A percentile compares a stretch with the other conserved stretches of the same genome.
phyloP scores from a whole-genome alignment of 352 stramenopile genomes.

The Ochromonadaceae sp. region DNA sequence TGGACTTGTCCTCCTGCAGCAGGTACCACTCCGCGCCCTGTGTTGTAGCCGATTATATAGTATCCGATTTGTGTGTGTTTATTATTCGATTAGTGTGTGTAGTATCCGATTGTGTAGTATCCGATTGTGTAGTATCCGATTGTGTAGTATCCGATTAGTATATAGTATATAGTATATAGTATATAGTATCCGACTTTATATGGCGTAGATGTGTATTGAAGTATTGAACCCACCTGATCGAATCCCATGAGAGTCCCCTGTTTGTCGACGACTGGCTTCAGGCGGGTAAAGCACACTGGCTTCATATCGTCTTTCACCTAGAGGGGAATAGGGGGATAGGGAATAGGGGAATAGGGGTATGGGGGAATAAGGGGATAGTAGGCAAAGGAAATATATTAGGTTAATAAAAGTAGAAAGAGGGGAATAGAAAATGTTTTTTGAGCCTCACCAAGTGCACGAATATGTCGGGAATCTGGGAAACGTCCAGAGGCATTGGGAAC shows the following conservation, averaged over 20 bases:
- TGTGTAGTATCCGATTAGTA: not conserved
- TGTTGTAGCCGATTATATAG: too few species aligned
- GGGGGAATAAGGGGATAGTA: too few species aligned
- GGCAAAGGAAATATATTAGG: too few species aligned
- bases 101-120: too few species aligned
- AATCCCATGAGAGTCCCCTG: too few species aligned
- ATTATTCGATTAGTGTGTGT: not conserved
- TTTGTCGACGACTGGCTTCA: slow-evolving; percentile 38
- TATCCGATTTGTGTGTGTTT: slow-evolving; percentile 45
- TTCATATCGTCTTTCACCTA: slow-evolving; percentile 46
- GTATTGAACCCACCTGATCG: too few species aligned
- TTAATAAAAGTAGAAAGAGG: too few species aligned
- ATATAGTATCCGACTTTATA: too few species aligned
- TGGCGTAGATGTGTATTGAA: too few species aligned
- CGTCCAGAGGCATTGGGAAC: slow-evolving; percentile 34
- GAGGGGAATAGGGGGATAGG: too few species aligned
- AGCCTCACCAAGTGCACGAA: slow-evolving; percentile 65
- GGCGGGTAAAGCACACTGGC: slow-evolving; percentile 52
- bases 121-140: slow-evolving; percentile 22
- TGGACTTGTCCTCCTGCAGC: slow-evolving; percentile 55
- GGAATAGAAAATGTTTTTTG: too few species aligned
- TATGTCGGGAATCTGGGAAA: slow-evolving; percentile 52
- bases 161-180: not conserved
- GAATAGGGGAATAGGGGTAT: too few species aligned
- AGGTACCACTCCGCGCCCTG: slow-evolving; percentile 48